These are phyloP conservation scores for Chlorella variabilis DNA, from an alignment of 163 green algal species.

Conservation along the genomic window DNA sequence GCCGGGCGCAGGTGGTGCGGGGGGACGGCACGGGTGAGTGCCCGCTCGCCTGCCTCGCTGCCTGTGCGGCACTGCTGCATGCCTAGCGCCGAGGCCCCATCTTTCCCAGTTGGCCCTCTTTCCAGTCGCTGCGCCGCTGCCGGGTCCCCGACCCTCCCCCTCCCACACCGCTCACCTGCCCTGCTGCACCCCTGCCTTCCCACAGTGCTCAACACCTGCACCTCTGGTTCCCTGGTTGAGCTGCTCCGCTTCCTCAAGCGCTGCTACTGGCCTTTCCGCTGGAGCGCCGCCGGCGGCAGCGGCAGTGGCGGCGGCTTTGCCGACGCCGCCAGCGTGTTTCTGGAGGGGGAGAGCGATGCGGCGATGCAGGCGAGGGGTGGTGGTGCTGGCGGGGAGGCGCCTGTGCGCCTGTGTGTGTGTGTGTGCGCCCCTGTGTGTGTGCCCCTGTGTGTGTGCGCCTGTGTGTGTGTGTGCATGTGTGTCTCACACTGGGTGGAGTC, in stretches of 20 bases:
- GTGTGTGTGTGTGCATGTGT: no score
- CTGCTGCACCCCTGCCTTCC: no score
- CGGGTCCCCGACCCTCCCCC: no score
- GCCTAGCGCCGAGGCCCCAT: background rate
- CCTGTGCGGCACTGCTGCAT: background rate
- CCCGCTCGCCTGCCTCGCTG: background rate
- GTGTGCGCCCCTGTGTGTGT: no score
- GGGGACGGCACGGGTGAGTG: constrained; percentile 14
- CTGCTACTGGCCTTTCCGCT: constrained; percentile 79
- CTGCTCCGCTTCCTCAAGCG: constrained; percentile 77
- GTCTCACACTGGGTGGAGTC: no score
- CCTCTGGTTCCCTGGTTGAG: constrained; percentile 69
- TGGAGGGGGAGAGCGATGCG: constrained; percentile 18
- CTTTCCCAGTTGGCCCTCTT: no score
- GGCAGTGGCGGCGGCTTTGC: constrained; percentile 15
- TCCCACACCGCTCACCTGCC: no score
- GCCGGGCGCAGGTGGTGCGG: background rate
- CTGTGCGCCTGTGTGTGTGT: no score
- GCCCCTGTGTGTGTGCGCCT: no score
- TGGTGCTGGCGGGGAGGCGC: no score
- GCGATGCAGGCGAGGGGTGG: constrained; percentile 2
- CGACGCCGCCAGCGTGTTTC: background rate
- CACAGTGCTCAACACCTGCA: constrained; percentile 78
- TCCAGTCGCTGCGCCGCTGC: background rate
- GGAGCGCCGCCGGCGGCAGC: constrained; percentile 50